These are phyloP conservation scores for Gloeostereum incarnatum DNA, from an alignment of 768 basidiomycete species.

Conservation along the genomic window DNA sequence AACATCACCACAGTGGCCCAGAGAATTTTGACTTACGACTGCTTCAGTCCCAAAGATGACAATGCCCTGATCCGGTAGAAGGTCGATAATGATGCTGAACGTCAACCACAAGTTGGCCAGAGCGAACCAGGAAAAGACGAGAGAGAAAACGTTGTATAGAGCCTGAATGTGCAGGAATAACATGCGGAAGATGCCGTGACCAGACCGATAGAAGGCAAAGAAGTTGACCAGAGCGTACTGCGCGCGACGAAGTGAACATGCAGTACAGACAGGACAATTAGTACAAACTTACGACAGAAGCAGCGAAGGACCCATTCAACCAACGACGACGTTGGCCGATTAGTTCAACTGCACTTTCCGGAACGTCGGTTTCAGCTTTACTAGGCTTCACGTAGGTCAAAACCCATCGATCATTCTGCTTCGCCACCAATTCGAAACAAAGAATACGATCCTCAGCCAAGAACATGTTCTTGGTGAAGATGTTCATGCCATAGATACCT, in stretches of 20 bases:
- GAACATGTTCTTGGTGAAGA: conserved; percentile 93
- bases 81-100: conserved; percentile 92
- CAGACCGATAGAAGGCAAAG: conserved; percentile 78
- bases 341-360: conserved; percentile 83
- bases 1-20: background rate
- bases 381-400: conserved; percentile 88
- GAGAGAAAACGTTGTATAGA: conserved; percentile 74
- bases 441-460: conserved; percentile 89
- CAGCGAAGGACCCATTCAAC: conserved; percentile 95
- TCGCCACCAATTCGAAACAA: conserved; percentile 95
- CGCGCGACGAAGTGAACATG: background rate
- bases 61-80: conserved; percentile 45
- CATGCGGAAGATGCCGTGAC: conserved; percentile 87
- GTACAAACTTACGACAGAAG: conserved; percentile 60
- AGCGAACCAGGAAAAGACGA: conserved; percentile 91
- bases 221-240: conserved; percentile 93
- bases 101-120: conserved; percentile 90
- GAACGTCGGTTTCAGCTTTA: conserved; percentile 96
- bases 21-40: conserved; percentile 41
- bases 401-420: conserved; percentile 80
- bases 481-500: conserved; percentile 95
- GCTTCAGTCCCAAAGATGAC: conserved; percentile 63
- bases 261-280: background rate
- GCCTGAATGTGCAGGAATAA: conserved; percentile 96
- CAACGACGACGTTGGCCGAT: conserved; percentile 95